Conservation (phyloP, 1,139 yeast species). For the Waltiozyma sp. region DNA sequence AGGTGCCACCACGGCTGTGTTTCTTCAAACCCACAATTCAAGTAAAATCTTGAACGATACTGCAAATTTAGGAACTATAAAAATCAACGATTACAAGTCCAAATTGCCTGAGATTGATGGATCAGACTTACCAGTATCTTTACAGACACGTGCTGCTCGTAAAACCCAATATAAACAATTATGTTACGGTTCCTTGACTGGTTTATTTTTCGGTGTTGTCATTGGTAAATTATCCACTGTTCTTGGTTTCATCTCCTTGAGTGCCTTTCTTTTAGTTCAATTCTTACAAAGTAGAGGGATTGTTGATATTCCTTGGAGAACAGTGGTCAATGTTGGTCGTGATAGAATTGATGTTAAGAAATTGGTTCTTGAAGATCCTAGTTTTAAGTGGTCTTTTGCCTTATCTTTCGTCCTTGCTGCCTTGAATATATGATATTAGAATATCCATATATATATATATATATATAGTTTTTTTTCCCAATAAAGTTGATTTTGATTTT, state of each 20-base stretch:
- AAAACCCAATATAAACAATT: constrained; percentile 44
- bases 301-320: constrained; percentile 43
- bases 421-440: constrained; percentile 35
- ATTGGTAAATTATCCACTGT: constrained; percentile 49
- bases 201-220: constrained; percentile 44
- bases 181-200: constrained; percentile 50
- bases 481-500: no score
- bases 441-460: background rate
- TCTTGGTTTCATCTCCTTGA: constrained; percentile 37
- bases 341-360: constrained; percentile 37
- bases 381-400: constrained; percentile 47
- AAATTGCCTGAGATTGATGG: constrained; percentile 3
- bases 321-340: constrained; percentile 37
- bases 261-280: constrained; percentile 32
- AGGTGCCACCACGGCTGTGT: constrained; percentile 15
- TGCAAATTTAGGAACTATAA: constrained; percentile 14
- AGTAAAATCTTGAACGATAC: constrained; percentile 16
- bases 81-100: constrained; percentile 4
- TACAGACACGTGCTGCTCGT: constrained; percentile 11
- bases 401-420: constrained; percentile 53
- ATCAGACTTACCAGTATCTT: background rate
- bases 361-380: constrained; percentile 44
- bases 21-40: constrained; percentile 10
- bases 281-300: constrained; percentile 46
- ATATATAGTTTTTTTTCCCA: no score